Conservation (phyloP, 2,329 filamentous ascomycete species). For the Trichophyton schoenleinii region DNA sequence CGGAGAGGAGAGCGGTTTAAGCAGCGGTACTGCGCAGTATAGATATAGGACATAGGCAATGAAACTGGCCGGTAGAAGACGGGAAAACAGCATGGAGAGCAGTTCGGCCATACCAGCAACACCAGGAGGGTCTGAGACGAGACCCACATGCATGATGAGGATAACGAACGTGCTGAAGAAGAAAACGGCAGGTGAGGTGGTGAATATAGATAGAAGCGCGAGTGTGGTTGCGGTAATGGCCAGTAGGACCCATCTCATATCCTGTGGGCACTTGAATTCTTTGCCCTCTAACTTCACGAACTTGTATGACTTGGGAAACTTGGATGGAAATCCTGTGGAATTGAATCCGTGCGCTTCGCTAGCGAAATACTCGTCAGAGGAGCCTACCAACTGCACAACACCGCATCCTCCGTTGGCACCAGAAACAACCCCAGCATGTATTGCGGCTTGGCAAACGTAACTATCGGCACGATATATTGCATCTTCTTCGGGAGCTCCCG, state of each 20-base stretch:
- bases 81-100: constrained; percentile 64
- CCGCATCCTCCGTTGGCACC: constrained; percentile 67
- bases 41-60: constrained; percentile 77
- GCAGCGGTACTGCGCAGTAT: constrained; percentile 62
- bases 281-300: constrained; percentile 50
- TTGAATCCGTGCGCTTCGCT: constrained; percentile 60
- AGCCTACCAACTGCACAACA: constrained; percentile 61
- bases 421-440: constrained; percentile 68
- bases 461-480: constrained; percentile 77
- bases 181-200: constrained; percentile 63
- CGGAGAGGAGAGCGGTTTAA: constrained; percentile 55
- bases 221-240: constrained; percentile 72
- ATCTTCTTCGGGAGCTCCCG: constrained; percentile 22
- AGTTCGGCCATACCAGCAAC: constrained; percentile 55
- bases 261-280: constrained; percentile 53
- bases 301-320: constrained; percentile 75
- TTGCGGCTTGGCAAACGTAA: constrained; percentile 72
- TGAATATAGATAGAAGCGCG: constrained; percentile 65
- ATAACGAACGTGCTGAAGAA: constrained; percentile 73
- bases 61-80: constrained; percentile 77
- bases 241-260: constrained; percentile 74
- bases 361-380: constrained; percentile 49
- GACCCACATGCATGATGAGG: constrained; percentile 77
- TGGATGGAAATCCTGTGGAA: constrained; percentile 69
- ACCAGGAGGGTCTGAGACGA: constrained; percentile 75